phyloP scores from a whole-genome alignment of 2,329 filamentous ascomycete species.

The Myrmaecium sp. region DNA sequence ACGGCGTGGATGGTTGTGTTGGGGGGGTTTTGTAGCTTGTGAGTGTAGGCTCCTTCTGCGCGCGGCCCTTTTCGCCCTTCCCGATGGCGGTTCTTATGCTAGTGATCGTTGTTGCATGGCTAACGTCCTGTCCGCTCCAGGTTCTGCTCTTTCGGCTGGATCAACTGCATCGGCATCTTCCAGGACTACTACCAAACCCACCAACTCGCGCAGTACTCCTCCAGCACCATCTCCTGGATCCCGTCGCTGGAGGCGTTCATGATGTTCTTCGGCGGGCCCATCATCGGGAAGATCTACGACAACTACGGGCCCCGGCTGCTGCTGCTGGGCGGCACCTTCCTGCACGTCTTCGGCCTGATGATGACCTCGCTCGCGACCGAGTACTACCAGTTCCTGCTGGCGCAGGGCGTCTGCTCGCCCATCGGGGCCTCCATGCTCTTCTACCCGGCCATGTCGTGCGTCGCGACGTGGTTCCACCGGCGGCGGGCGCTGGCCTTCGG shows the following conservation, averaged over 20 bases:
- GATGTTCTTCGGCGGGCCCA: constrained; percentile 36
- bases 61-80: no score
- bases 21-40: constrained; percentile 17
- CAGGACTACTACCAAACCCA: constrained; percentile 29
- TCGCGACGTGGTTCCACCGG: constrained; percentile 33
- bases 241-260: constrained; percentile 26
- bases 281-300: constrained; percentile 49
- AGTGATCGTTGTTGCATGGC: not conserved
- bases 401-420: constrained; percentile 35
- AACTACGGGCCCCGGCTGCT: constrained; percentile 43
- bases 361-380: constrained; percentile 40
- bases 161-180: constrained; percentile 28
- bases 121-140: not conserved
- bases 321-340: constrained; percentile 32
- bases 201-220: constrained; percentile 21
- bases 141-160: constrained; percentile 25
- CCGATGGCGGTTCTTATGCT: not conserved
- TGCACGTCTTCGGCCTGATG: constrained; percentile 46
- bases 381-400: constrained; percentile 38
- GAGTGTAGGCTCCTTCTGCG: no score
- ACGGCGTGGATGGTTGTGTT: constrained; percentile 24
- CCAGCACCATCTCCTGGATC: constrained; percentile 30
- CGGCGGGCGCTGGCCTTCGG: constrained; percentile 32
- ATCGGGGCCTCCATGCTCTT: constrained; percentile 34
- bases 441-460: constrained; percentile 26